Percentiles rank a stretch among this genome's conserved stretches.
These are phyloP conservation scores for Apiotrichum gracile DNA, from an alignment of 1,284 basidiomycete species.

Conservation along the genomic window DNA sequence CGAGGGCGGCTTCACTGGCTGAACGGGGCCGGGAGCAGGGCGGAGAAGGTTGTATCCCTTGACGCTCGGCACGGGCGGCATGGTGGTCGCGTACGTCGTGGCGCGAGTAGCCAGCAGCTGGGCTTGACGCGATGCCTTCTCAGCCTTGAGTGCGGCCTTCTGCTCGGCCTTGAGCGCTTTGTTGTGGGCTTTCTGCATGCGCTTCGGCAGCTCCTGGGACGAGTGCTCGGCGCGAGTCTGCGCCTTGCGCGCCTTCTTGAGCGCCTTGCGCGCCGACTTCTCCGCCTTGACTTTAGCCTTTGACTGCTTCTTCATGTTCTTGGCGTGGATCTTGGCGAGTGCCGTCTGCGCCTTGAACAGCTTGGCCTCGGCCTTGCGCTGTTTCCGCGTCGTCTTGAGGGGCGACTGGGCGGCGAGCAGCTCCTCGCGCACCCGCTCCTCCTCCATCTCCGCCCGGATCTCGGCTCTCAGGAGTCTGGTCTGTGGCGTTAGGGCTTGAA, in stretches of 20 bases:
- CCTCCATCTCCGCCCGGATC: no score
- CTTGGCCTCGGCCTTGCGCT: slow-evolving; percentile 2
- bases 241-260: slow-evolving; percentile 1
- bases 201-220: not conserved
- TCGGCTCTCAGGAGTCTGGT: no score
- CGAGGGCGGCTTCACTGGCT: no score
- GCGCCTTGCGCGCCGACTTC: slow-evolving; percentile 6
- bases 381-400: not conserved
- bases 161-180: slow-evolving; percentile 4
- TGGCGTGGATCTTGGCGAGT: not conserved
- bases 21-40: no score
- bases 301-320: not conserved
- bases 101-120: not conserved
- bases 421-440: not conserved
- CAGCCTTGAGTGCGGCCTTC: not conserved
- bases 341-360: not conserved
- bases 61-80: not conserved
- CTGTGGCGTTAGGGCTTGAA: no score
- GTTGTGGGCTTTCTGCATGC: not conserved
- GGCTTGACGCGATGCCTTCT: not conserved
- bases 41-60: not conserved
- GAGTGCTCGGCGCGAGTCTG: not conserved
- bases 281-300: slow-evolving; percentile 12
- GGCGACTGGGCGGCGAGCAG: not conserved
- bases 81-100: not conserved